Percentiles rank a stretch among this genome's conserved stretches.
phyloP scores from a whole-genome alignment of 768 basidiomycete species.

The Suillus subluteus region DNA sequence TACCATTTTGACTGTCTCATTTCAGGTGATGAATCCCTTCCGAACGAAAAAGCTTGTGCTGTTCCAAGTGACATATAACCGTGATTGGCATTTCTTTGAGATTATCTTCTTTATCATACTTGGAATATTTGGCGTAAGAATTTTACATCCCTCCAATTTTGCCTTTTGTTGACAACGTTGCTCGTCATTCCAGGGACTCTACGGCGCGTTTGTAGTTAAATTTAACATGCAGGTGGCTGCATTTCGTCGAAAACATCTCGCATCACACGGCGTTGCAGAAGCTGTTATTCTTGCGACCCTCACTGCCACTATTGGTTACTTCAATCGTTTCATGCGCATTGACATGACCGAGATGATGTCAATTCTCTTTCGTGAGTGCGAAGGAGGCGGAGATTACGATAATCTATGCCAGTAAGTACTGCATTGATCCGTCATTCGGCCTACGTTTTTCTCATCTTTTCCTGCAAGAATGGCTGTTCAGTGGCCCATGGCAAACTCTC shows the following conservation, averaged over 20 bases:
- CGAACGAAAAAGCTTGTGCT: constrained; percentile 96
- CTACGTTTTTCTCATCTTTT: constrained; percentile 14
- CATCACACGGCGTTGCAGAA: constrained; percentile 83
- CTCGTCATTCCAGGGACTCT: constrained; percentile 70
- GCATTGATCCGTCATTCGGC: background rate
- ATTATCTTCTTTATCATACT: constrained; percentile 95
- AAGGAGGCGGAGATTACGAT: constrained; percentile 88
- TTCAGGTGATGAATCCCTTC: constrained; percentile 96
- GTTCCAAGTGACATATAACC: constrained; percentile 96
- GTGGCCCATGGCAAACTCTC: constrained; percentile 93
- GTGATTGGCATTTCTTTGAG: constrained; percentile 99
- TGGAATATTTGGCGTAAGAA: constrained; percentile 89
- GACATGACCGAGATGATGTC: constrained; percentile 99
- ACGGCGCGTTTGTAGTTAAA: constrained; percentile 96
- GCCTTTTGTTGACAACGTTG: constrained; percentile 12
- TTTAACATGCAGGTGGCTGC: constrained; percentile 95
- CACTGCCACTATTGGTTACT: constrained; percentile 92
- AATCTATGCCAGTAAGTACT: constrained; percentile 91
- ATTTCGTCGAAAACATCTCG: constrained; percentile 90
- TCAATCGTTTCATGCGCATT: constrained; percentile 91
- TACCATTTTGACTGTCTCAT: constrained; percentile 19
- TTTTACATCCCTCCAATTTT: background rate
- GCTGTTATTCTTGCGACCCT: constrained; percentile 85
- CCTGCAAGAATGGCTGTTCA: constrained; percentile 75
- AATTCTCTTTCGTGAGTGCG: constrained; percentile 94